Percentiles rank a stretch among this genome's conserved stretches.
Evolutionary conservation across 352 stramenopile species (phyloP).

Genomic region (Phytophthora litchii): DNA sequence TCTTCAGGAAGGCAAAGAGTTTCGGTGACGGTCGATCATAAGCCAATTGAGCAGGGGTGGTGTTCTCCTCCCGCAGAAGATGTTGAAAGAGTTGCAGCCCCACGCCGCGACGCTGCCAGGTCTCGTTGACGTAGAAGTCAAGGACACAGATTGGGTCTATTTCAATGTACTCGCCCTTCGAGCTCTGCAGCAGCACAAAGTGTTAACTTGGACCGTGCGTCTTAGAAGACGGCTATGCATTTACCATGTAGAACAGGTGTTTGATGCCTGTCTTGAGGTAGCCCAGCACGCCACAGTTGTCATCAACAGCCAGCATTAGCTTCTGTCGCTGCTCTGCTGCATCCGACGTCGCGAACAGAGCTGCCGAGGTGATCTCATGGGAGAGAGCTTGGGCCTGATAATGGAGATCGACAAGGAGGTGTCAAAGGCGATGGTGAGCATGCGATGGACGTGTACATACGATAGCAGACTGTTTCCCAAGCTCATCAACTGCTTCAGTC

Average conservation of each 20-base stretch:
- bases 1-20: slow-evolving; percentile 77
- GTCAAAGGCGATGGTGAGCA: slow-evolving; percentile 5
- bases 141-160: slow-evolving; percentile 79
- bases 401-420: slow-evolving; percentile 1
- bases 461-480: slow-evolving; percentile 52
- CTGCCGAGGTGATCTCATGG: slow-evolving; percentile 62
- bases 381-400: slow-evolving; percentile 62
- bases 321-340: slow-evolving; percentile 44
- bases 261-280: slow-evolving; percentile 73
- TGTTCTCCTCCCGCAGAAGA: slow-evolving; percentile 50
- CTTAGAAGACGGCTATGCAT: not conserved
- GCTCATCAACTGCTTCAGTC: slow-evolving; percentile 39
- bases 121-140: slow-evolving; percentile 76
- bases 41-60: slow-evolving; percentile 44
- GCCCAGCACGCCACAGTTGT: slow-evolving; percentile 35
- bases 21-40: slow-evolving; percentile 87
- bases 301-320: slow-evolving; percentile 43
- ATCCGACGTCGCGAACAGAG: slow-evolving; percentile 41
- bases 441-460: slow-evolving; percentile 33
- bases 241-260: slow-evolving; percentile 84
- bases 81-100: slow-evolving; percentile 66
- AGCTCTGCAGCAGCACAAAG: slow-evolving; percentile 41
- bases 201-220: not conserved
- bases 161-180: slow-evolving; percentile 67
- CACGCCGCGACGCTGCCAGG: slow-evolving; percentile 61